Conservation (phyloP, 495 filamentous ascomycete genomes). For the Penicillium riverlandense region DNA sequence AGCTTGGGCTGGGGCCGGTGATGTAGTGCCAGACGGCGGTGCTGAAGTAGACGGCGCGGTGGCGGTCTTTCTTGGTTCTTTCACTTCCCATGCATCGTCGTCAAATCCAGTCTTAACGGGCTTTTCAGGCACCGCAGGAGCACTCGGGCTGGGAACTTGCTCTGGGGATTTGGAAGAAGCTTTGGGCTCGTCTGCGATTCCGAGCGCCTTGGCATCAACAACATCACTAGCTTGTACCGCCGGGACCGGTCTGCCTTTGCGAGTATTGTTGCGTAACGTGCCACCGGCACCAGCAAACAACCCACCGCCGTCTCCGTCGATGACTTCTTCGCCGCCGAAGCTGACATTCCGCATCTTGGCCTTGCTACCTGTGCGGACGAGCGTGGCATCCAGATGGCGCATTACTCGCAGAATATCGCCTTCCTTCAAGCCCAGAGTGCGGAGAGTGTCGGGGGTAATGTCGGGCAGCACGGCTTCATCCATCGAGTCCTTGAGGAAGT, state of each 20-base stretch:
- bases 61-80: slow-evolving; percentile 65
- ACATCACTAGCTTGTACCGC: slow-evolving; percentile 74
- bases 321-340: slow-evolving; percentile 50
- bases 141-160: slow-evolving; percentile 38
- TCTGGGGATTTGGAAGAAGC: slow-evolving; percentile 30
- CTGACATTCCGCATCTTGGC: slow-evolving; percentile 54
- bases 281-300: slow-evolving; percentile 91
- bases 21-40: slow-evolving; percentile 23
- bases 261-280: slow-evolving; percentile 84
- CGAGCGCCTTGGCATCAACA: slow-evolving; percentile 82
- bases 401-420: slow-evolving; percentile 94
- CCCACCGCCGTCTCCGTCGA: slow-evolving; percentile 53
- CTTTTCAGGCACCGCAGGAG: slow-evolving; percentile 35
- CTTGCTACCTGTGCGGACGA: slow-evolving; percentile 53
- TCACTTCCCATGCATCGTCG: slow-evolving; percentile 95
- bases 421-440: slow-evolving; percentile 84
- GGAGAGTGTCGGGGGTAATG: slow-evolving; percentile 71
- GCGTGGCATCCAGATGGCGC: slow-evolving; percentile 80
- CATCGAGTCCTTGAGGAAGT: slow-evolving; percentile 87
- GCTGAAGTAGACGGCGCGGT: slow-evolving; percentile 21
- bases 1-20: slow-evolving; percentile 32
- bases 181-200: slow-evolving; percentile 40
- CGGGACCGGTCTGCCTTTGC: slow-evolving; percentile 83
- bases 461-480: slow-evolving; percentile 85
- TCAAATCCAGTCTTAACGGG: slow-evolving; percentile 67